phyloP scores from a whole-genome alignment of 495 filamentous ascomycete genomes.

The Penicillium longicatenatum region DNA sequence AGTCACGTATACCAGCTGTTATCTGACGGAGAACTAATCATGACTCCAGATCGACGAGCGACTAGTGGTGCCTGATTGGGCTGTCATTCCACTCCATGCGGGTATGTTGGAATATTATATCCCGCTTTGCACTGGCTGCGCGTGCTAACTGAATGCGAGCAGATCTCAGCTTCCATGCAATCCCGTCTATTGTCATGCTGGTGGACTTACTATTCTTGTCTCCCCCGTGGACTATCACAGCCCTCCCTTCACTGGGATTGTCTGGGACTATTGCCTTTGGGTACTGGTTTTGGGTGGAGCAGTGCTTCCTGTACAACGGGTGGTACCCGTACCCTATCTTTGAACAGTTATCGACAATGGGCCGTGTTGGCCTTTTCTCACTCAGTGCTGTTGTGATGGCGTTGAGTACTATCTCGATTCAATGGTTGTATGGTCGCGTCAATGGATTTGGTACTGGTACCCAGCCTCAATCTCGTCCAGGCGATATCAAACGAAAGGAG shows the following conservation, averaged over 20 bases:
- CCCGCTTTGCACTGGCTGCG: not conserved
- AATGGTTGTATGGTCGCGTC: constrained; percentile 65
- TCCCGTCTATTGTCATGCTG: constrained; percentile 70
- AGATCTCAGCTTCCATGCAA: constrained; percentile 80
- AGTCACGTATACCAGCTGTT: not conserved
- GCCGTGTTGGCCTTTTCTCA: constrained; percentile 68
- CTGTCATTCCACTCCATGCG: constrained; percentile 43
- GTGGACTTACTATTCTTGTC: constrained; percentile 74
- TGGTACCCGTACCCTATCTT: constrained; percentile 93
- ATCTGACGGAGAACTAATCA: constrained; percentile 4
- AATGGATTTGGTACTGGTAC: constrained; percentile 58
- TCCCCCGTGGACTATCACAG: constrained; percentile 76
- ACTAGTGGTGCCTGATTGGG: constrained; percentile 58
- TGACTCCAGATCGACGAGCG: constrained; percentile 61
- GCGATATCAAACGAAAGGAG: constrained; percentile 33
- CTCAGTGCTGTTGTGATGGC: constrained; percentile 72
- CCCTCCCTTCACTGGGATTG: constrained; percentile 59
- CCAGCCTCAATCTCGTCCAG: constrained; percentile 31
- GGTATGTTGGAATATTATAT: constrained; percentile 30
- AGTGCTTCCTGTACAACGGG: constrained; percentile 73
- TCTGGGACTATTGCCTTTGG: constrained; percentile 65
- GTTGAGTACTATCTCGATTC: constrained; percentile 63
- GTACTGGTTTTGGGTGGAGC: constrained; percentile 91
- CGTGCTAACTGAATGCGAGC: constrained; percentile 21
- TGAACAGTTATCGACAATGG: constrained; percentile 57